Conservation (phyloP, 2,329 filamentous ascomycete species). For the Pyricularia sp. region DNA sequence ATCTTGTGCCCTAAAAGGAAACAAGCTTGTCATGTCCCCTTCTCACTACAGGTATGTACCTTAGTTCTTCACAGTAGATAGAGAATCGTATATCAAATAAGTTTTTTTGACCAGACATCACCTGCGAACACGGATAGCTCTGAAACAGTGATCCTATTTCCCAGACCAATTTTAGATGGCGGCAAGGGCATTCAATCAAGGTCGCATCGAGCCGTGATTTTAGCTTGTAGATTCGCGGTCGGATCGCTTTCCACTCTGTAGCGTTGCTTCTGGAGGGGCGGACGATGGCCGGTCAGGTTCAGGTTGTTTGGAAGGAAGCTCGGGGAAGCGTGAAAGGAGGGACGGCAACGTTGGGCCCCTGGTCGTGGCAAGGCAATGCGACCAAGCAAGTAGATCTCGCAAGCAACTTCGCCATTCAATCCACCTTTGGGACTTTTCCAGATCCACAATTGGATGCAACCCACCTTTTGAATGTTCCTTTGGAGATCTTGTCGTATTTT, state of each 20-base stretch:
- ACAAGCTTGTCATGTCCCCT: not conserved
- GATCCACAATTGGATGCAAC: conserved; percentile 2
- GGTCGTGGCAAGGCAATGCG: not conserved
- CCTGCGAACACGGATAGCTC: not conserved
- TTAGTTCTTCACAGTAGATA: not conserved
- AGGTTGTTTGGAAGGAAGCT: not conserved
- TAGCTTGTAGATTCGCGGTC: not conserved
- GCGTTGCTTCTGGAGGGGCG: conserved; percentile 3
- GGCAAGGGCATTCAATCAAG: not conserved
- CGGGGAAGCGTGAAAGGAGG: not conserved
- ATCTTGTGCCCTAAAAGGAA: not conserved
- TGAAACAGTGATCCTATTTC: not conserved
- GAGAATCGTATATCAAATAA: not conserved
- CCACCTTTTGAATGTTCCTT: not conserved
- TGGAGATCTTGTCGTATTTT: not conserved
- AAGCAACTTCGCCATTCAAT: conserved; percentile 11
- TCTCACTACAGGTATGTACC: not conserved
- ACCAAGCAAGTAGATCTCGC: conserved; percentile 9
- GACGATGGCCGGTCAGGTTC: not conserved
- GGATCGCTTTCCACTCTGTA: not conserved
- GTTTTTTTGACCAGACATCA: not conserved
- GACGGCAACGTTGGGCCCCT: not conserved
- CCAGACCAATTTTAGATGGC: not conserved
- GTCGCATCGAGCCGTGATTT: not conserved
- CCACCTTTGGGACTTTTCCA: conserved; percentile 6